Base-by-base conservation (phyloP, 257 asterid species). In the Oldenlandia corymbosa region DNA sequence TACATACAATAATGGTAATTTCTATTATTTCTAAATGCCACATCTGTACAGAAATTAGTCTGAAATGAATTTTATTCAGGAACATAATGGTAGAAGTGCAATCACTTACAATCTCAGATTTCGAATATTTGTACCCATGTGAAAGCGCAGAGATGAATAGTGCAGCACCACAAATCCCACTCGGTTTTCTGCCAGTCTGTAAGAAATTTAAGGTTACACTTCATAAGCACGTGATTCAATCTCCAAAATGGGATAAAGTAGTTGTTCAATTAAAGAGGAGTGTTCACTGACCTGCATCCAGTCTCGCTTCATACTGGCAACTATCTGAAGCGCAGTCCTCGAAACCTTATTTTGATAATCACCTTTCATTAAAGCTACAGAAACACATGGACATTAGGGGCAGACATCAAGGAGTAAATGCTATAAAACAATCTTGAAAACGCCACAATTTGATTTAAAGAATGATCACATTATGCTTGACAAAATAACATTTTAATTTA, bases 101-200 rank as follows among this genome's bases (percentile, higher is more conserved):
- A 60, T 30, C 48, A 86, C 95, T 84, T 79, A 91, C 98, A 67
- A 88, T 76, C 30, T 91, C 94, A 45, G 84, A 69, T 74, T 85
- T 91, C 7, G 87, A 67, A 73, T 82, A 86, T 64, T 68, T 79
- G 76, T 71, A 80, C 61, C 95, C 98, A 60, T 83, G 82, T 5
- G 91, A 81, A 45, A 91, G 87, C 64, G 90, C 81, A 82, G 98
- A 80, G 71, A 88, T 78, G 75, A 86, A 91, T 41, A 91, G 76
- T 10, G 98, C 95, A 80, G 96, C 96, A 67, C 98, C 95, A 75
- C 95, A 91, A 63, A 88, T 71, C 58, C 96, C 98, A 82, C 95
- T 86, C 17, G 96, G 98, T 71, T 91, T 91, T 78, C 96, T 88
- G 64, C 98, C 98, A 55, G 96, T 91, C 96, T 91, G 84, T 61